These are phyloP conservation scores for Maudiozyma humilis DNA, from an alignment of 1,139 yeast genomes.

Conservation along the genomic window DNA sequence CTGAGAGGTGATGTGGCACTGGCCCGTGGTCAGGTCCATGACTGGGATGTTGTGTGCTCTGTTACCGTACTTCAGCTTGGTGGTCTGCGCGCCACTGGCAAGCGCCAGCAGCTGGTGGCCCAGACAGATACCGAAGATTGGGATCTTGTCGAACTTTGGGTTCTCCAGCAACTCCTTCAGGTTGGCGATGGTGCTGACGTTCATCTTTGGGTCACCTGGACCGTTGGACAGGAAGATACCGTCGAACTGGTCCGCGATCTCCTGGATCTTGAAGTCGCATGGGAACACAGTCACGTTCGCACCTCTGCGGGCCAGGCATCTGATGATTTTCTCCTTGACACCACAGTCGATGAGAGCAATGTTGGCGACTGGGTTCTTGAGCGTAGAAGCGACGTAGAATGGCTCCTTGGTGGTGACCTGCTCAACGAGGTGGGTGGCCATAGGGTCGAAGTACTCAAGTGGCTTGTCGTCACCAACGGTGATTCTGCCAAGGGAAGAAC, in stretches of 20 bases:
- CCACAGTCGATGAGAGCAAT: conserved; percentile 96
- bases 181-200: conserved; percentile 69
- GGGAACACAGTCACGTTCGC: conserved; percentile 96
- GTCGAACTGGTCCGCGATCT: conserved; percentile 85
- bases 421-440: conserved; percentile 79
- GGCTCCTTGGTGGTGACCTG: conserved; percentile 94
- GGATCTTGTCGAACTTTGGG: conserved; percentile 47
- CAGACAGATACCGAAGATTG: conserved; percentile 92
- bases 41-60: conserved; percentile 98
- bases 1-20: conserved; percentile 95
- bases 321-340: conserved; percentile 90
- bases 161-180: conserved; percentile 64
- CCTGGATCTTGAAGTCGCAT: conserved; percentile 85
- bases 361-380: conserved; percentile 38
- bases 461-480: conserved; percentile 68
- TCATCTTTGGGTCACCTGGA: conserved; percentile 97
- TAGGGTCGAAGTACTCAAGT: conserved; percentile 80
- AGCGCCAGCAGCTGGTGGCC: conserved; percentile 94
- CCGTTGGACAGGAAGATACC: conserved; percentile 94
- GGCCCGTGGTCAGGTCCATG: conserved; percentile 77
- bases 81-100: conserved; percentile 88
- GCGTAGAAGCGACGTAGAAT: conserved; percentile 63
- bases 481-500: conserved; percentile 85
- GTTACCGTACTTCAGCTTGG: conserved; percentile 93
- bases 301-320: conserved; percentile 90